phyloP scores from a whole-genome alignment of 1,284 basidiomycete genomes.

The Butyriboletus pseudospeciosus region DNA sequence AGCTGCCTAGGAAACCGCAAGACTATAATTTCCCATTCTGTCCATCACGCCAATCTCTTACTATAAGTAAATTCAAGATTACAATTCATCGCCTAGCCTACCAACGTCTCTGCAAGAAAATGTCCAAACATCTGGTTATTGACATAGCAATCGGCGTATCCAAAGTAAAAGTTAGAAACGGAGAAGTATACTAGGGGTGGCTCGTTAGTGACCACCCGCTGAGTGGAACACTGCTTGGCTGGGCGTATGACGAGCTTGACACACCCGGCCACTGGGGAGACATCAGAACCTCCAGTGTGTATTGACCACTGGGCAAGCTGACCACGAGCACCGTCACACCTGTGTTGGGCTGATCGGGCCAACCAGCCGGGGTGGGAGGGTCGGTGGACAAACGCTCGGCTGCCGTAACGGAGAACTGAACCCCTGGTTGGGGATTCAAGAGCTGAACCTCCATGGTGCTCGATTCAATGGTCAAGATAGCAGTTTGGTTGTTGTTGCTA shows the following conservation, averaged over 20 bases:
- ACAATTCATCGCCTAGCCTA: not conserved
- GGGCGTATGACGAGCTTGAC: slow-evolving; percentile 48
- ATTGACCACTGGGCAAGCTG: slow-evolving; percentile 62
- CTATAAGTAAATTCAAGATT: too few relatives aligned
- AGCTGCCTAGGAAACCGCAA: slow-evolving; percentile 13
- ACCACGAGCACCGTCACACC: slow-evolving; percentile 81
- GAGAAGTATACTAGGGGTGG: slow-evolving; percentile 41
- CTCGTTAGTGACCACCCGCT: slow-evolving; percentile 60
- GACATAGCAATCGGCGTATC: not conserved
- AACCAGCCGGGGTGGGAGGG: slow-evolving; percentile 52
- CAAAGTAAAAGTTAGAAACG: not conserved
- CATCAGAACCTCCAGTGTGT: slow-evolving; percentile 77
- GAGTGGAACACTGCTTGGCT: slow-evolving; percentile 55
- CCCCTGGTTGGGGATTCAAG: slow-evolving; percentile 59
- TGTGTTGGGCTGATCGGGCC: slow-evolving; percentile 69
- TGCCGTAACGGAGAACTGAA: slow-evolving; percentile 43
- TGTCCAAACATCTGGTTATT: slow-evolving; percentile 3
- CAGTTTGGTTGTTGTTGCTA: slow-evolving; percentile 50
- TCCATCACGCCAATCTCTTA: not conserved
- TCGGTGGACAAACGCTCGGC: slow-evolving; percentile 60
- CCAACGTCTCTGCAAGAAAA: slow-evolving; percentile 8
- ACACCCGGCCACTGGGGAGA: slow-evolving; percentile 79
- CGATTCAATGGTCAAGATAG: slow-evolving; percentile 49
- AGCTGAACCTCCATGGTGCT: slow-evolving; percentile 47
- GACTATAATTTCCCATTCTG: slow-evolving; percentile 17